These are phyloP conservation scores for Leptosphaerulina australis DNA, from an alignment of 2,329 filamentous ascomycete species.

Conservation along the genomic window DNA sequence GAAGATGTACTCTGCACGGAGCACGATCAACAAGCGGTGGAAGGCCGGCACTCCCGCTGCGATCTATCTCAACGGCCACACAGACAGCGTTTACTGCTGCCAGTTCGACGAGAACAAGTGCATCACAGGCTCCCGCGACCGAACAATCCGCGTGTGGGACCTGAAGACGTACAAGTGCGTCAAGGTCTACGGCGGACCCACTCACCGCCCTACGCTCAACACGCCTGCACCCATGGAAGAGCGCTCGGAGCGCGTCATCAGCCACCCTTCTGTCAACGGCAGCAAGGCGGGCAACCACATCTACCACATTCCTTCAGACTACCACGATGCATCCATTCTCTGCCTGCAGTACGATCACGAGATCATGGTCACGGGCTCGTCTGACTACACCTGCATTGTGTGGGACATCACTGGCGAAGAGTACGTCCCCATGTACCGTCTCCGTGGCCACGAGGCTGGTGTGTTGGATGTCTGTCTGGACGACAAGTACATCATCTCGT, in stretches of 20 bases:
- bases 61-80: slow-evolving; percentile 90
- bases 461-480: slow-evolving; percentile 95
- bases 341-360: slow-evolving; percentile 93
- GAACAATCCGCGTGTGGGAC: slow-evolving; percentile 95
- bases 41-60: slow-evolving; percentile 76
- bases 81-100: slow-evolving; percentile 95
- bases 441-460: slow-evolving; percentile 80
- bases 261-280: slow-evolving; percentile 55
- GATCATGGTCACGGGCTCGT: slow-evolving; percentile 94
- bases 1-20: slow-evolving; percentile 78
- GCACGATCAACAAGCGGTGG: slow-evolving; percentile 80
- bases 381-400: slow-evolving; percentile 87
- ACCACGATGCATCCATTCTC: slow-evolving; percentile 90
- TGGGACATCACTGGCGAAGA: slow-evolving; percentile 81
- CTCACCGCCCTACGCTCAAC: slow-evolving; percentile 61
- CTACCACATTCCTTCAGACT: slow-evolving; percentile 57
- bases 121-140: slow-evolving; percentile 93
- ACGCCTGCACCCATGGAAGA: slow-evolving; percentile 51
- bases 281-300: slow-evolving; percentile 54
- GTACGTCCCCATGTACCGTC: slow-evolving; percentile 70
- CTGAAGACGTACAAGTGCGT: slow-evolving; percentile 85
- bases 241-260: slow-evolving; percentile 53
- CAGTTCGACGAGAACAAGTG: slow-evolving; percentile 99
- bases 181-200: slow-evolving; percentile 81
- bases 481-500: slow-evolving; percentile 89